These are phyloP conservation scores for Bothriochloa decipiens DNA, from an alignment of 176 grass and related monocot genomes.

Conservation along the genomic window DNA sequence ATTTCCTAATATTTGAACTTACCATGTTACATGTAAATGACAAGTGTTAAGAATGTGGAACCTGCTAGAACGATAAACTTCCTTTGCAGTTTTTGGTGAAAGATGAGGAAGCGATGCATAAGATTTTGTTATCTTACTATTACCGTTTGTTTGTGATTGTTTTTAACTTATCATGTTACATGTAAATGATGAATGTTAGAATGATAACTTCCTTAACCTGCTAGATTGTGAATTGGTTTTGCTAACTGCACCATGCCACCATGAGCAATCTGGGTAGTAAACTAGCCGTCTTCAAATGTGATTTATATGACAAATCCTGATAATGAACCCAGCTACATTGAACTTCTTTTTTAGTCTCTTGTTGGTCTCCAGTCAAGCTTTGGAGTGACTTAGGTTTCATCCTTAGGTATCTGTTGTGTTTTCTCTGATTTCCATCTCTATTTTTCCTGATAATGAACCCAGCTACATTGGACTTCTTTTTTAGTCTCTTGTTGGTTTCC, in stretches of 20 bases:
- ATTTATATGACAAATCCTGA: neutral
- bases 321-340: neutral
- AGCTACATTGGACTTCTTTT: no score
- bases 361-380: neutral
- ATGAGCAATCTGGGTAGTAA: neutral
- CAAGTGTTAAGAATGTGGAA: constrained; percentile 5
- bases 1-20: neutral
- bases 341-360: neutral
- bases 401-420: neutral
- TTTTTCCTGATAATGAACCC: neutral
- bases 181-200: neutral
- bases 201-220: neutral
- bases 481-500: no score
- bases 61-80: neutral
- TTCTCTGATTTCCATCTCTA: neutral
- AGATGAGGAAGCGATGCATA: neutral
- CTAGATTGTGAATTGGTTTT: neutral
- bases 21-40: neutral
- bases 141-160: neutral
- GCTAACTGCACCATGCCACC: neutral
- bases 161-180: neutral
- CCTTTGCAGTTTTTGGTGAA: neutral
- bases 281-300: neutral
- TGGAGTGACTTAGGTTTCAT: neutral
- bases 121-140: neutral